Base-by-base conservation (phyloP, 805 yeast species). In the Saccharomycopsis capsularis region DNA sequence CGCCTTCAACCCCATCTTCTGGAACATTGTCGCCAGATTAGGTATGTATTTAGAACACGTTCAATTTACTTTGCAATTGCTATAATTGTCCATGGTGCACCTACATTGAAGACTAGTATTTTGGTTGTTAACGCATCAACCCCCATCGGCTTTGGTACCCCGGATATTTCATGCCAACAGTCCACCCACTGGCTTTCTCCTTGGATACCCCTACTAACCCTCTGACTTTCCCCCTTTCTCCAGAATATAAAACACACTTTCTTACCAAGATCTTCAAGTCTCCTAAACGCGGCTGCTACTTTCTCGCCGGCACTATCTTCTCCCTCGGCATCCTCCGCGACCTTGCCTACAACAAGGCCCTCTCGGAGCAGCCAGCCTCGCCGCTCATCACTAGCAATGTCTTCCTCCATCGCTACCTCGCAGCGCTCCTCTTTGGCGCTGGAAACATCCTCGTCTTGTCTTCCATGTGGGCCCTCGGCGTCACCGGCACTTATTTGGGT, bases 401-500 rank as follows among this genome's bases (percentile, higher is more conserved):
- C 16, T 62, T 62, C 40, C 47, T 59, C 4, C 59, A 79, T 50
- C 68, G 72, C 52, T 66, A 66, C n/a, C 58, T 75, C 4, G 95
- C 93, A 2, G 67, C 72, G 22, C 64, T 64, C 1, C 58, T 70
- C 2, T 84, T 89, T 56, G 78, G 65, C 1, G 63, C 72, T 44
- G 99, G 99, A 21, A 89, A 90, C 57, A 66, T 86, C 7, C 76
- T 93, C 46, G 98, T 90, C 2, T 55, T 85, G 29, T 68, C 81
- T 27, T 87, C 96, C 21, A 91, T 93, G 98, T 91, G 79, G 69
- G 83, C 84, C 13, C 73, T 93, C 56, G 99, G 99, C 22, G 79
- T 93, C 53, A 91, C 96, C 13, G 99, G 99, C 22, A 93, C 99
- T 9, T 93, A 93, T 61, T 69, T 93, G 53, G 99, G 99, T 39